Conservation (phyloP, 257 asterid species). For the Primulina tabacum region DNA sequence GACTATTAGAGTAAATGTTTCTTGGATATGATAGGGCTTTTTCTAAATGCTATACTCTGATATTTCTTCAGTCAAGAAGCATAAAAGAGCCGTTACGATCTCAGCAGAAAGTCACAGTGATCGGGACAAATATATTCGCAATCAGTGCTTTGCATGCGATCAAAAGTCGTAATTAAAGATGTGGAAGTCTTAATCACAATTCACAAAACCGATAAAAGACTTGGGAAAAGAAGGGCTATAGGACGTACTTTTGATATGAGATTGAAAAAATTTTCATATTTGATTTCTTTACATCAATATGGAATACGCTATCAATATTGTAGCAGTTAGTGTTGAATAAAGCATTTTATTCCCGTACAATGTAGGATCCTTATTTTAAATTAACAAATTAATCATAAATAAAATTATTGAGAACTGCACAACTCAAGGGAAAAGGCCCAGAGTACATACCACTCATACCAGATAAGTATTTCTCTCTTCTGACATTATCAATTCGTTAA, state of each 20-base stretch:
- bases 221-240: background rate
- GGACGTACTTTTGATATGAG: background rate
- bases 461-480: slow-evolving; percentile 5
- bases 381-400: too few species aligned
- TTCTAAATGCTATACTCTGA: background rate
- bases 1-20: background rate
- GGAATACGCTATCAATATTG: too few species aligned
- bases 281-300: background rate
- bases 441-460: slow-evolving; percentile 2
- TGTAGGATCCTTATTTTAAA: background rate
- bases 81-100: background rate
- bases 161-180: background rate
- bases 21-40: background rate
- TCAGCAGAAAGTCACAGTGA: background rate
- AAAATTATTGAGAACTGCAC: background rate
- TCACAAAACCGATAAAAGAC: background rate
- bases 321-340: background rate
- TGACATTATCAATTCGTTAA: slow-evolving; percentile 7
- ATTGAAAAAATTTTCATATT: background rate
- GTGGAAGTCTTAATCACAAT: background rate
- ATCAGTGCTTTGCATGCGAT: background rate
- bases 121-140: too few species aligned
- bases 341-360: background rate
- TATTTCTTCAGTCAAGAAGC: slow-evolving; percentile 8
- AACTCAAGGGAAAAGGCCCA: background rate